Percentiles rank a stretch among this genome's conserved stretches.
Conservation (phyloP, 2,329 filamentous ascomycete genomes). For the Phialophora tarda region DNA sequence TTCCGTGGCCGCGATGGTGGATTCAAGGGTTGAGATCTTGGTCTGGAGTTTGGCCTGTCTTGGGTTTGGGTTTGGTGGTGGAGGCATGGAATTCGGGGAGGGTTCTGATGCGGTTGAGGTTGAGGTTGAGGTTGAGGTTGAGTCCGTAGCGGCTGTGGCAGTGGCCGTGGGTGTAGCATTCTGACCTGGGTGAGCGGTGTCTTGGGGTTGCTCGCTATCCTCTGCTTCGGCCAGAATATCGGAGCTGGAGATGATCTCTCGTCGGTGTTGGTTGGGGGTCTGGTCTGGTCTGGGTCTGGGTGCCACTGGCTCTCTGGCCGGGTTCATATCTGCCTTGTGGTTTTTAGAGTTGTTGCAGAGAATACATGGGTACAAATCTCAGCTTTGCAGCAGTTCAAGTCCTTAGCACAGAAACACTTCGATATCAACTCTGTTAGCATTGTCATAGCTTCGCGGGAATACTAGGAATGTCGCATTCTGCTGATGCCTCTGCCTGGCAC, state of each 20-base stretch:
- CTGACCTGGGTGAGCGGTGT: not conserved
- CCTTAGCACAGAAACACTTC: not conserved
- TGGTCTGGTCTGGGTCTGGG: not conserved
- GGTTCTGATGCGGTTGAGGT: not conserved
- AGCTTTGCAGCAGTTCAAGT: not conserved
- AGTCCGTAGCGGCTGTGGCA: not conserved
- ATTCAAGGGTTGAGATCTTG: constrained; percentile 16
- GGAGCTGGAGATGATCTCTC: not conserved
- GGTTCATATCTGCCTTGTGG: not conserved
- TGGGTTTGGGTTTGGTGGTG: not conserved
- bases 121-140: too few relatives aligned
- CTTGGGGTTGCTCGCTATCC: not conserved
- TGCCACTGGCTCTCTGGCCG: not conserved
- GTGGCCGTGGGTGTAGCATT: not conserved
- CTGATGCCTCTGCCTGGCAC: not conserved
- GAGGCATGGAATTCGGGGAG: not conserved
- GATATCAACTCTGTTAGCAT: not conserved
- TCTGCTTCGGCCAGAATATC: not conserved
- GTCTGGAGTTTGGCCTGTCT: constrained; percentile 5
- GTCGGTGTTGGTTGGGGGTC: not conserved
- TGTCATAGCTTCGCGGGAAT: not conserved
- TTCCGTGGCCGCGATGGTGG: constrained; percentile 20
- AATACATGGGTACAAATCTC: not conserved
- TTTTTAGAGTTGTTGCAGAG: not conserved
- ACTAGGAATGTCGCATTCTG: not conserved